Conservation (phyloP, 208 protist genomes). For the Crithidia fasciculata region DNA sequence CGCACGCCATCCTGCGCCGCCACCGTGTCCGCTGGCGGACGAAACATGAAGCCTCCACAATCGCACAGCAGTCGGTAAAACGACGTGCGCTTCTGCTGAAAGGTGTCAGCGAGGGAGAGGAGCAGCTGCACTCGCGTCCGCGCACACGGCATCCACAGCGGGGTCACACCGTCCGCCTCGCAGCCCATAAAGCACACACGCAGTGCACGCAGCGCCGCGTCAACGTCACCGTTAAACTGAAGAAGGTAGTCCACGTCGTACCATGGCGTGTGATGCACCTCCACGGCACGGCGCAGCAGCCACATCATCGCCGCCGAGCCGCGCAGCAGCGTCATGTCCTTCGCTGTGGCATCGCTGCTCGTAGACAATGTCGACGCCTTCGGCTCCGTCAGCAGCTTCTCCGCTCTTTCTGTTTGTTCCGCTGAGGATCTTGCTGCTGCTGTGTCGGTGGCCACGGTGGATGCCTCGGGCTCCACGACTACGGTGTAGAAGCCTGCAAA, state of each 20-base stretch:
- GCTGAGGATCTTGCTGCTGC: too few relatives aligned
- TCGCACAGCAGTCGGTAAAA: conserved; percentile 58
- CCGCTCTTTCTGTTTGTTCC: background rate
- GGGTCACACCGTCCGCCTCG: conserved; percentile 53
- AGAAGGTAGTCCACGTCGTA: conserved; percentile 57
- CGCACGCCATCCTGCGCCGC: background rate
- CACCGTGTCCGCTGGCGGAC: conserved; percentile 7
- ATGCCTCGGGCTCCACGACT: background rate
- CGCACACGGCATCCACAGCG: conserved; percentile 79
- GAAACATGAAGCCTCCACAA: conserved; percentile 60
- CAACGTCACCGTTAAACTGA: conserved; percentile 36
- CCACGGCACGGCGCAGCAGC: conserved; percentile 66
- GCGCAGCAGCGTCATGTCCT: conserved; percentile 40
- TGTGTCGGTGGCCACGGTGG: background rate
- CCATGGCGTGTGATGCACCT: conserved; percentile 63
- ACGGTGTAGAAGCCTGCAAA: conserved; percentile 67
- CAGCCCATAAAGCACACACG: conserved; percentile 67
- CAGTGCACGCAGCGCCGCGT: conserved; percentile 45
- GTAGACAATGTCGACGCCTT: background rate
- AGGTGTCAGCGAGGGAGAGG: conserved; percentile 45
- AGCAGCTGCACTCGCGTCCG: conserved; percentile 63
- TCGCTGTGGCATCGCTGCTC: background rate
- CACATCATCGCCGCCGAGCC: conserved; percentile 85
- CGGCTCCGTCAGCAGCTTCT: conserved; percentile 3
- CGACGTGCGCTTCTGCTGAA: conserved; percentile 33